A percentile compares a stretch with the other conserved stretches of the same genome.
These are phyloP conservation scores for Fusarium sp. DNA, from an alignment of 2,329 filamentous ascomycete genomes.

Conservation along the genomic window DNA sequence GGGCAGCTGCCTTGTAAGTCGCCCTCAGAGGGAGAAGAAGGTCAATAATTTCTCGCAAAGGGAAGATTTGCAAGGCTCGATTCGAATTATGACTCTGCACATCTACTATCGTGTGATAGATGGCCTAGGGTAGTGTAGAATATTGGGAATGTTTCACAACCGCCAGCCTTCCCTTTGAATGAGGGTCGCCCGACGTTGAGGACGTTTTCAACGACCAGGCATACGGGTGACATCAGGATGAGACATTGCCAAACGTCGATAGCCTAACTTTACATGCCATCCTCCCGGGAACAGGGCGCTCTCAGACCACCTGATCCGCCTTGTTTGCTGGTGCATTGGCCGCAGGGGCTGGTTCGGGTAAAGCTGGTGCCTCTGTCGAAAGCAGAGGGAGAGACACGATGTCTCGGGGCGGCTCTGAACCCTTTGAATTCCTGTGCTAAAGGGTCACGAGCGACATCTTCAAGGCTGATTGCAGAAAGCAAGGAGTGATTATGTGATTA, in stretches of 20 bases:
- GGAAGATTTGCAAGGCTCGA: background rate
- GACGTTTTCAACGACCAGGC: slow-evolving; percentile 11
- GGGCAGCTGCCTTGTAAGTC: slow-evolving; percentile 12
- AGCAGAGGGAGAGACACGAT: slow-evolving; percentile 19
- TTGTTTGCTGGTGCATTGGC: slow-evolving; percentile 29
- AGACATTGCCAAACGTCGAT: slow-evolving; percentile 3
- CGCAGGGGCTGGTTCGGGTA: slow-evolving; percentile 31
- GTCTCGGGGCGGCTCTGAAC: slow-evolving; percentile 33
- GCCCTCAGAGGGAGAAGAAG: background rate
- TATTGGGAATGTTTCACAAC: slow-evolving; percentile 33
- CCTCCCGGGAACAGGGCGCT: background rate
- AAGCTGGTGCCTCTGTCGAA: slow-evolving; percentile 21
- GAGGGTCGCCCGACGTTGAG: slow-evolving; percentile 7
- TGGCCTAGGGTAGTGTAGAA: background rate
- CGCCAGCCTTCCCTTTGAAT: slow-evolving; percentile 21
- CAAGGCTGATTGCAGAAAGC: slow-evolving; percentile 21
- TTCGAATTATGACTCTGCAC: background rate
- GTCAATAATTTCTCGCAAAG: background rate
- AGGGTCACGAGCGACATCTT: slow-evolving; percentile 9
- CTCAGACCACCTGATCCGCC: slow-evolving; percentile 6
- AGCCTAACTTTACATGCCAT: background rate
- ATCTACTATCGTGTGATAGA: background rate
- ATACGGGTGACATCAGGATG: slow-evolving; percentile 10
- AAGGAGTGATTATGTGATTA: slow-evolving; percentile 3
- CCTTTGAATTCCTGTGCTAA: slow-evolving; percentile 21